A percentile compares a stretch with the other conserved stretches of the same genome.
phyloP scores from a whole-genome alignment of 164 flowering plant genomes.

The Piper longum region DNA sequence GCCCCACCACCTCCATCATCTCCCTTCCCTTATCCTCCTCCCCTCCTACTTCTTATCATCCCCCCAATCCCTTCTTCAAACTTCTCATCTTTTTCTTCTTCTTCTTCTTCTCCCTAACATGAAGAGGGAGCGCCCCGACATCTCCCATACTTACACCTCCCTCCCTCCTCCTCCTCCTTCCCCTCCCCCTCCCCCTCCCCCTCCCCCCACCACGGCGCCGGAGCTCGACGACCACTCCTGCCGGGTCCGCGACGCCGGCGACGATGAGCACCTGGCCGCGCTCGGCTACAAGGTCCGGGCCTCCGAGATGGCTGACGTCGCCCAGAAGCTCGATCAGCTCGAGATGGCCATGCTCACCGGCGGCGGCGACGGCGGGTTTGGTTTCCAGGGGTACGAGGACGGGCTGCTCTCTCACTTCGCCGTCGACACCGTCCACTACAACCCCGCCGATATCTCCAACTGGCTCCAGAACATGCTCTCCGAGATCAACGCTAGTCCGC shows the following conservation, averaged over 20 bases:
- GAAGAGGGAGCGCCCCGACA: constrained; percentile 19
- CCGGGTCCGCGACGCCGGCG: constrained; percentile 26
- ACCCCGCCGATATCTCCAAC: constrained; percentile 60
- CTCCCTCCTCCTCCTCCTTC: too few relatives aligned
- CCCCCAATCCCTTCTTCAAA: too few relatives aligned
- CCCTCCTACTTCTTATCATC: too few relatives aligned
- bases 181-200: too few relatives aligned
- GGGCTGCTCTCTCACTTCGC: constrained; percentile 34
- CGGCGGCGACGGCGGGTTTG: too few relatives aligned
- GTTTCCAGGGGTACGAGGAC: constrained; percentile 32
- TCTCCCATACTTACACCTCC: background rate
- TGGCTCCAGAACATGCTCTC: constrained; percentile 68
- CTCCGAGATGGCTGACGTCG: constrained; percentile 80
- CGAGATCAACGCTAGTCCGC: constrained; percentile 27
- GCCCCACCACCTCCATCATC: too few relatives aligned
- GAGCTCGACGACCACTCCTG: background rate
- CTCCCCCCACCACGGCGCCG: too few relatives aligned
- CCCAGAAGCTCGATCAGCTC: constrained; percentile 65
- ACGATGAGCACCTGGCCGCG: constrained; percentile 66
- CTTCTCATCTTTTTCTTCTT: too few relatives aligned
- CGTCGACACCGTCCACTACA: constrained; percentile 62
- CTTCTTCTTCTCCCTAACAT: constrained; percentile 2
- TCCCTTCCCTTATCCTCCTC: too few relatives aligned
- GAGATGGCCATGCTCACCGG: constrained; percentile 46
- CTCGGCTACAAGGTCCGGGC: constrained; percentile 69